Conservation (phyloP, 2,329 filamentous ascomycete genomes). For the Clonostachys rhizophaga region DNA sequence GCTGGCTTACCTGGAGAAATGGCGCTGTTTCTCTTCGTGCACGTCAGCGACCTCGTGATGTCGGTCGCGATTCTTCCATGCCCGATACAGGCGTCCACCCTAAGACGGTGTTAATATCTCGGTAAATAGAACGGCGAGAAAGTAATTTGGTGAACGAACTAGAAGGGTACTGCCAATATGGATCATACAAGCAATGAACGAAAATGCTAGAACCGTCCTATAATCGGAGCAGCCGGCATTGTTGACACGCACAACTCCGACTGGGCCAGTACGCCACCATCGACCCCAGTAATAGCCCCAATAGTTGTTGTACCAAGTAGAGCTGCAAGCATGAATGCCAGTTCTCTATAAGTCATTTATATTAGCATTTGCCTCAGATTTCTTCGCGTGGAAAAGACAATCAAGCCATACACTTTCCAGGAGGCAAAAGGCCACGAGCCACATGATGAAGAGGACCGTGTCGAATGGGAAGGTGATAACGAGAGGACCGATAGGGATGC, state of each 20-base stretch:
- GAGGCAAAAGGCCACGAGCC: constrained; percentile 16
- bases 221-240: constrained; percentile 10
- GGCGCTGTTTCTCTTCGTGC: too few relatives aligned
- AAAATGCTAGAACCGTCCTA: constrained; percentile 13
- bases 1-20: too few relatives aligned
- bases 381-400: neutral
- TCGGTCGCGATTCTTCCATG: too few relatives aligned
- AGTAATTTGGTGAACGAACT: constrained; percentile 1
- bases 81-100: too few relatives aligned
- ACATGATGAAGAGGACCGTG: constrained; percentile 16
- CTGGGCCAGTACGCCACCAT: constrained; percentile 7
- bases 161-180: constrained; percentile 12
- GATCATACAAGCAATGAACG: constrained; percentile 11
- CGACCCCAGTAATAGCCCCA: constrained; percentile 19
- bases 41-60: too few relatives aligned
- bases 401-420: constrained; percentile 10
- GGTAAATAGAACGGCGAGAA: too few relatives aligned
- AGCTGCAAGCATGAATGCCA: constrained; percentile 4
- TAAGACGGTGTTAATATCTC: too few relatives aligned
- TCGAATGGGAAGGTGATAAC: constrained; percentile 16
- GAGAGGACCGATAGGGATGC: constrained; percentile 10
- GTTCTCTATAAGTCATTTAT: constrained; percentile 4
- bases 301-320: constrained; percentile 13
- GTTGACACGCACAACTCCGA: constrained; percentile 4
- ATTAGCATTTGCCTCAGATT: too few relatives aligned